Evolutionary conservation across 129 eudicot species (phyloP).

Genomic region (Flaveria sonorensis): DNA sequence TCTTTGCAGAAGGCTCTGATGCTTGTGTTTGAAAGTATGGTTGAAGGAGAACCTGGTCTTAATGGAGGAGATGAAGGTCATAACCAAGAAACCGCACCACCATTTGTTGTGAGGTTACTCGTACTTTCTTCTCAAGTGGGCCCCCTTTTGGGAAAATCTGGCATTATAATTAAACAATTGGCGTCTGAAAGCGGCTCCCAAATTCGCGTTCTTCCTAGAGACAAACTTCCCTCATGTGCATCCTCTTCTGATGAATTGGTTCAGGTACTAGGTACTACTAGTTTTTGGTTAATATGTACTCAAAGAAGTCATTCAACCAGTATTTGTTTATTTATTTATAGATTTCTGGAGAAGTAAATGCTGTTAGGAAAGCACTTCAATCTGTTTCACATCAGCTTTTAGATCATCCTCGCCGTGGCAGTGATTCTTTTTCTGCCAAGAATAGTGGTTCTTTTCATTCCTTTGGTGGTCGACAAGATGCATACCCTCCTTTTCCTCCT

Average conservation of each 20-base stretch:
- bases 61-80: slow-evolving; percentile 53
- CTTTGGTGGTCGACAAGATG: slow-evolving; percentile 47
- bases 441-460: slow-evolving; percentile 46
- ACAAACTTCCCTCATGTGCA: slow-evolving; percentile 76
- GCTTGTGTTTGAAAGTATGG: slow-evolving; percentile 69
- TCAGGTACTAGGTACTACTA: slow-evolving; percentile 54
- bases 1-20: slow-evolving; percentile 74
- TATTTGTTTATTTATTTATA: slow-evolving; percentile 13
- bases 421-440: slow-evolving; percentile 44
- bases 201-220: slow-evolving; percentile 75
- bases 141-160: slow-evolving; percentile 63
- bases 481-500: slow-evolving; percentile 42
- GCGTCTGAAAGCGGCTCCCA: slow-evolving; percentile 82
- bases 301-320: not conserved
- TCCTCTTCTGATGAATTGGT: slow-evolving; percentile 83
- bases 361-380: slow-evolving; percentile 73
- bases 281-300: not conserved
- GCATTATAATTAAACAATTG: slow-evolving; percentile 71
- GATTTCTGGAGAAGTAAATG: slow-evolving; percentile 71
- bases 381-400: slow-evolving; percentile 71
- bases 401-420: slow-evolving; percentile 46
- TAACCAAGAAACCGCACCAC: slow-evolving; percentile 30
- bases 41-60: slow-evolving; percentile 54
- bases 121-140: slow-evolving; percentile 79
- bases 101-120: slow-evolving; percentile 61